Evolutionary conservation across 1,284 basidiomycete genomes (phyloP).

Genomic region (Moesziomyces parantarcticus): DNA sequence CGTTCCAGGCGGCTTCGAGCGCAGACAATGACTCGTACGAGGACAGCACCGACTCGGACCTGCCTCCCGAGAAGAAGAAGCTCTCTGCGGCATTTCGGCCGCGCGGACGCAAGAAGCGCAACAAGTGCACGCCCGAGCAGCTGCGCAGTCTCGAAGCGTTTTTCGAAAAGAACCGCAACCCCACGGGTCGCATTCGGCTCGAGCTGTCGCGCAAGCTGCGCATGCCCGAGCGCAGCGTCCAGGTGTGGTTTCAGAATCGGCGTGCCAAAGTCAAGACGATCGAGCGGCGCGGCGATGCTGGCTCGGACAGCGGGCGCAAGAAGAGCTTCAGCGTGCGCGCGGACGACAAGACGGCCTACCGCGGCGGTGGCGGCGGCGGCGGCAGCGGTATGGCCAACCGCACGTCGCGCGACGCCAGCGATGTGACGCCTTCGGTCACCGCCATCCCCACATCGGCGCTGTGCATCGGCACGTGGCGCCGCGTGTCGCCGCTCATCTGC

Average conservation of each 20-base stretch:
- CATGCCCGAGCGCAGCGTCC: conserved; percentile 60
- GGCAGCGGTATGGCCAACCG: conserved; percentile 1
- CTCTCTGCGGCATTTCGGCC: conserved; percentile 43
- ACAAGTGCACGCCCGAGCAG: conserved; percentile 59
- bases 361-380: neutral
- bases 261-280: conserved; percentile 53
- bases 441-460: conserved; percentile 51
- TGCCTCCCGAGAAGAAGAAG: conserved; percentile 45
- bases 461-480: conserved; percentile 57
- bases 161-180: conserved; percentile 58
- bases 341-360: conserved; percentile 20
- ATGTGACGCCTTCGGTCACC: conserved; percentile 32
- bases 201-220: conserved; percentile 49
- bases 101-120: conserved; percentile 51
- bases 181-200: conserved; percentile 47
- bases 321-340: conserved; percentile 31
- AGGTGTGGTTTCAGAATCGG: conserved; percentile 60
- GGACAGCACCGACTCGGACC: conserved; percentile 44
- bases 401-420: conserved; percentile 6
- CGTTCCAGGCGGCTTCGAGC: conserved; percentile 21
- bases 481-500: conserved; percentile 58
- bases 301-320: conserved; percentile 15
- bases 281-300: conserved; percentile 34
- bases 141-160: conserved; percentile 52
- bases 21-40: conserved; percentile 43